Percentiles rank a stretch among this genome's conserved stretches.
Evolutionary conservation across 2,329 filamentous ascomycete species (phyloP).

Genomic region (Aspergillus costaricaensis): DNA sequence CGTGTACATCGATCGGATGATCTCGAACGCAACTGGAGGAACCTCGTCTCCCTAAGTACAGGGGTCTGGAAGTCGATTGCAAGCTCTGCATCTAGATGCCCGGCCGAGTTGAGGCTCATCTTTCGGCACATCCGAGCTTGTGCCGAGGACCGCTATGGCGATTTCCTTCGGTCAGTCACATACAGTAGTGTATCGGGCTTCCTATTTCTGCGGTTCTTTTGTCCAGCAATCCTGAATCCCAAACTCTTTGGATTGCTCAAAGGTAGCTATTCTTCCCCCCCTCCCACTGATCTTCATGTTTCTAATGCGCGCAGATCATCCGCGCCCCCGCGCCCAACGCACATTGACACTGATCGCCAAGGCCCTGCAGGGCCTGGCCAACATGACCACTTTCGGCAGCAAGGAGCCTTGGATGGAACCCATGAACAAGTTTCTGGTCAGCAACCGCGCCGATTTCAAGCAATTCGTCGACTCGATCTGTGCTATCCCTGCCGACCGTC

Average conservation of each 20-base stretch:
- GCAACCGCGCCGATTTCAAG: constrained; percentile 78
- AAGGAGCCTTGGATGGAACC: constrained; percentile 99
- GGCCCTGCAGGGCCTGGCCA: constrained; percentile 84
- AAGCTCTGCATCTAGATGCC: constrained; percentile 71
- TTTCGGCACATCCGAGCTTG: constrained; percentile 90
- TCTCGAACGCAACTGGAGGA: constrained; percentile 78
- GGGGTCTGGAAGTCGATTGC: constrained; percentile 84
- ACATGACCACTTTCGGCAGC: constrained; percentile 86
- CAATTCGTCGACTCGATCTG: constrained; percentile 85
- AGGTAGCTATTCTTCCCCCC: constrained; percentile 45
- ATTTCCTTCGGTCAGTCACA: constrained; percentile 82
- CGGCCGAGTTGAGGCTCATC: constrained; percentile 78
- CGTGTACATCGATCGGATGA: constrained; percentile 68
- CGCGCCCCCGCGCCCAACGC: constrained; percentile 77
- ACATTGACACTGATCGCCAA: constrained; percentile 92
- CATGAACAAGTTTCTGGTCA: constrained; percentile 84
- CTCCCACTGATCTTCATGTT: constrained; percentile 4
- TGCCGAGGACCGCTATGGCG: constrained; percentile 90
- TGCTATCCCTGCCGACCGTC: constrained; percentile 72
- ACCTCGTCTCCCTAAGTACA: constrained; percentile 73
- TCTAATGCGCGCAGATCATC: constrained; percentile 63
- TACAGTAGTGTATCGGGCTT: constrained; percentile 97
- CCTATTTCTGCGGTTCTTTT: constrained; percentile 91
- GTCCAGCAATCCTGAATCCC: constrained; percentile 91
- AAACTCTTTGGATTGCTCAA: constrained; percentile 86